These are phyloP conservation scores for Isatis tinctoria DNA, from an alignment of 345 rosid species.

Conservation along the genomic window DNA sequence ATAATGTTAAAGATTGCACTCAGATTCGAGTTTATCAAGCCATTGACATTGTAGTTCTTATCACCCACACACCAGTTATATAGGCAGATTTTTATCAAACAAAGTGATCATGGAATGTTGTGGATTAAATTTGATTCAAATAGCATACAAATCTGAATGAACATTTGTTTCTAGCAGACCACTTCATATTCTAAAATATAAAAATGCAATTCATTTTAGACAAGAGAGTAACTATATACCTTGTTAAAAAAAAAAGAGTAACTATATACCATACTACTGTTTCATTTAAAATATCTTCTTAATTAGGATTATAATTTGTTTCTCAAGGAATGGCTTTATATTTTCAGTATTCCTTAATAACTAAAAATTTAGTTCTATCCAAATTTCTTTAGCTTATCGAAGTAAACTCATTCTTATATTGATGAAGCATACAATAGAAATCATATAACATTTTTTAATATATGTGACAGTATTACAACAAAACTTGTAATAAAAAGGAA, in stretches of 20 bases:
- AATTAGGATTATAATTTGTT: too few relatives aligned
- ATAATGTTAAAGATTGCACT: background rate
- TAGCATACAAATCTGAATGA: background rate
- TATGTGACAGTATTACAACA: background rate
- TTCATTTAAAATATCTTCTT: too few relatives aligned
- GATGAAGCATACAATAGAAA: background rate
- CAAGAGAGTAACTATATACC: background rate
- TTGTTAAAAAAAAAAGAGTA: too few relatives aligned
- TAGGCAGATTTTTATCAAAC: background rate
- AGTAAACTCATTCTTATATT: too few relatives aligned
- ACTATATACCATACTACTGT: background rate
- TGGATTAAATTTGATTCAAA: background rate
- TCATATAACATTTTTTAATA: background rate
- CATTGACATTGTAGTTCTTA: slow-evolving; percentile 13
- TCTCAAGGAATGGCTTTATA: background rate
- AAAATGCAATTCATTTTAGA: background rate
- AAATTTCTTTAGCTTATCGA: too few relatives aligned
- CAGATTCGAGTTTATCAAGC: slow-evolving; percentile 30
- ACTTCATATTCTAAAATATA: background rate
- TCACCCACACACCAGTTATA: slow-evolving; percentile 9
- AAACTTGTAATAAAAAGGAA: background rate
- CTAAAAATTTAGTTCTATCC: too few relatives aligned
- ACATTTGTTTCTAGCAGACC: background rate
- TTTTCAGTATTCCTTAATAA: too few relatives aligned
- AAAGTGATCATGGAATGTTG: background rate